phyloP scores from a whole-genome alignment of 2,329 filamentous ascomycete species.

The Trichoderma gracile region DNA sequence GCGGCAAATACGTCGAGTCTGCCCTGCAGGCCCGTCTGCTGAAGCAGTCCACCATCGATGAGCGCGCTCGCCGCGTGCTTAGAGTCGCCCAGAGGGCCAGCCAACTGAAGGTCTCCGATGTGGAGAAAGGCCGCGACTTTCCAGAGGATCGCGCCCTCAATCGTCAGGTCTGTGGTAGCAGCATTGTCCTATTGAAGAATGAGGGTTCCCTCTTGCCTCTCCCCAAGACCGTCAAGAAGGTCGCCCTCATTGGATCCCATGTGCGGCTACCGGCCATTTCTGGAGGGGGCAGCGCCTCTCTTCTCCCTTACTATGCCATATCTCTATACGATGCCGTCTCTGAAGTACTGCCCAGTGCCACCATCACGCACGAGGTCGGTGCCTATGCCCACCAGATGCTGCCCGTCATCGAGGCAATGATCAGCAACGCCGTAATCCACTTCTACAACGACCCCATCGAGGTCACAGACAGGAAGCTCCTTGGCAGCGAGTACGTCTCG shows the following conservation, averaged over 20 bases:
- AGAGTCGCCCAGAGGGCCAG: not conserved
- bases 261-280: conserved; percentile 4
- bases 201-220: not conserved
- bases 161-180: not conserved
- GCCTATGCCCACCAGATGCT: conserved; percentile 15
- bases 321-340: conserved; percentile 4
- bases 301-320: conserved; percentile 5
- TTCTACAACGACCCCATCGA: conserved; percentile 13
- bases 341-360: not conserved
- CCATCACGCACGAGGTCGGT: conserved; percentile 13
- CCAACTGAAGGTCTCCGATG: conserved; percentile 4
- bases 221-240: not conserved
- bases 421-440: not conserved
- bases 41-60: conserved; percentile 1
- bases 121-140: conserved; percentile 7
- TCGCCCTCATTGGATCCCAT: conserved; percentile 9
- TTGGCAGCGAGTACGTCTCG: not conserved
- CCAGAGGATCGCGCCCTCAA: conserved; percentile 4
- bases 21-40: conserved; percentile 9
- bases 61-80: not conserved
- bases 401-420: not conserved
- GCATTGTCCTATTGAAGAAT: conserved; percentile 7
- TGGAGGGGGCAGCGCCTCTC: conserved; percentile 3
- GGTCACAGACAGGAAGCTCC: not conserved
- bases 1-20: conserved; percentile 11